Conservation (phyloP, 2,329 filamentous ascomycete species). For the Fusarium subtropicale region DNA sequence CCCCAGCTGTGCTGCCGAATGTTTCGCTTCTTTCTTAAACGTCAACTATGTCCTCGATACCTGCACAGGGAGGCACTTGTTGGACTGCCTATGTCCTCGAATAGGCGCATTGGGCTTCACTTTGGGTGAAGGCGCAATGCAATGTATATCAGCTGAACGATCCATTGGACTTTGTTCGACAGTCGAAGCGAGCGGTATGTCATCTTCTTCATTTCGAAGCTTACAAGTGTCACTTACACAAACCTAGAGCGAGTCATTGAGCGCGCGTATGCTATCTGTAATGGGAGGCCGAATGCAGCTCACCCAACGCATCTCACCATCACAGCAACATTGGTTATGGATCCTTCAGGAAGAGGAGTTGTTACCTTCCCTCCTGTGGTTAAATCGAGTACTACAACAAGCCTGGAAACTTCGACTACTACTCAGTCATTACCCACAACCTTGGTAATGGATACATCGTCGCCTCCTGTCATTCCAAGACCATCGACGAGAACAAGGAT, state of each 20-base stretch:
- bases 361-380: constrained; percentile 47
- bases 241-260: constrained; percentile 56
- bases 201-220: neutral
- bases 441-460: constrained; percentile 46
- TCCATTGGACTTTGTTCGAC: constrained; percentile 64
- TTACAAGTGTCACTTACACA: constrained; percentile 29
- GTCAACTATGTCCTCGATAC: constrained; percentile 64
- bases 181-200: constrained; percentile 54
- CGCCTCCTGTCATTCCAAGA: constrained; percentile 36
- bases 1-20: constrained; percentile 70
- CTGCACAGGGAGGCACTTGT: constrained; percentile 63
- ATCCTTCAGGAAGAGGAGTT: constrained; percentile 47
- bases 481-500: constrained; percentile 20
- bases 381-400: constrained; percentile 17
- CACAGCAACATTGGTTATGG: constrained; percentile 65
- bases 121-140: constrained; percentile 76
- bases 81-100: constrained; percentile 73
- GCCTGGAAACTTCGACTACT: constrained; percentile 23
- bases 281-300: constrained; percentile 60
- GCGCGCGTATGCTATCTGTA: constrained; percentile 70
- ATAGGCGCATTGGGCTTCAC: constrained; percentile 72
- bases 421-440: constrained; percentile 45
- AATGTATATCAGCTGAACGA: constrained; percentile 71
- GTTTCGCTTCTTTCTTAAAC: constrained; percentile 72
- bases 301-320: constrained; percentile 69